Evolutionary conservation across 1,284 basidiomycete genomes (phyloP).

Genomic region (Laetiporus sulphureus): DNA sequence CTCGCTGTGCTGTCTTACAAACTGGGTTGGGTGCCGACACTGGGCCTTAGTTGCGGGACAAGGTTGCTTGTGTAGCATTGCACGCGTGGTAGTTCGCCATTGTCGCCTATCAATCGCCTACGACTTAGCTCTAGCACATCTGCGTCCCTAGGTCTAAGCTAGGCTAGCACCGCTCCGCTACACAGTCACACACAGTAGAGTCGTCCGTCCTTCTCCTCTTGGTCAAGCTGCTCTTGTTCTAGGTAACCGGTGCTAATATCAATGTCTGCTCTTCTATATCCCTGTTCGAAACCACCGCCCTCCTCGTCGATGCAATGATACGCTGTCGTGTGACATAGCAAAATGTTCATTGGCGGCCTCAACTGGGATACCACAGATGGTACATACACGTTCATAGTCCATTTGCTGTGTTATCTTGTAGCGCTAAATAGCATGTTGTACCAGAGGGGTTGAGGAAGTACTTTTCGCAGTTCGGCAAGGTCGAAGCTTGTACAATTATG

Average conservation of each 20-base stretch:
- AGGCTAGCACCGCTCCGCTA: slow-evolving; percentile 42
- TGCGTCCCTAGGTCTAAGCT: slow-evolving; percentile 61
- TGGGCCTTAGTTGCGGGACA: slow-evolving; percentile 23
- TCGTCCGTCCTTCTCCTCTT: slow-evolving; percentile 49
- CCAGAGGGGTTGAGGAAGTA: slow-evolving; percentile 67
- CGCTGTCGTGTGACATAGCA: slow-evolving; percentile 49
- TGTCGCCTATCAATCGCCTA: slow-evolving; percentile 37
- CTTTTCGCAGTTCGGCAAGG: slow-evolving; percentile 71
- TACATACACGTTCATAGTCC: slow-evolving; percentile 36
- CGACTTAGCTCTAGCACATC: slow-evolving; percentile 53
- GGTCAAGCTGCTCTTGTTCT: slow-evolving; percentile 61
- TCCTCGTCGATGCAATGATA: slow-evolving; percentile 28
- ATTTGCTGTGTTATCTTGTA: slow-evolving; percentile 12
- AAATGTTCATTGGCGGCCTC: slow-evolving; percentile 97
- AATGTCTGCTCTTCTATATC: slow-evolving; percentile 32
- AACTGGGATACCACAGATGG: slow-evolving; percentile 99
- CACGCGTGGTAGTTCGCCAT: slow-evolving; percentile 32
- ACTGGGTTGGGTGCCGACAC: slow-evolving; percentile 19
- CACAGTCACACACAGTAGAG: slow-evolving; percentile 62
- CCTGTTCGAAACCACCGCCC: slow-evolving; percentile 22
- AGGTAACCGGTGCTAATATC: slow-evolving; percentile 77
- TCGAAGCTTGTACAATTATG: slow-evolving; percentile 94
- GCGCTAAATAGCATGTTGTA: slow-evolving; percentile 24
- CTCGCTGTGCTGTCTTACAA: slow-evolving; percentile 17
- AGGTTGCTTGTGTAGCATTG: slow-evolving; percentile 25